phyloP scores from a whole-genome alignment of 306 rosid species.

The Senna tora region DNA sequence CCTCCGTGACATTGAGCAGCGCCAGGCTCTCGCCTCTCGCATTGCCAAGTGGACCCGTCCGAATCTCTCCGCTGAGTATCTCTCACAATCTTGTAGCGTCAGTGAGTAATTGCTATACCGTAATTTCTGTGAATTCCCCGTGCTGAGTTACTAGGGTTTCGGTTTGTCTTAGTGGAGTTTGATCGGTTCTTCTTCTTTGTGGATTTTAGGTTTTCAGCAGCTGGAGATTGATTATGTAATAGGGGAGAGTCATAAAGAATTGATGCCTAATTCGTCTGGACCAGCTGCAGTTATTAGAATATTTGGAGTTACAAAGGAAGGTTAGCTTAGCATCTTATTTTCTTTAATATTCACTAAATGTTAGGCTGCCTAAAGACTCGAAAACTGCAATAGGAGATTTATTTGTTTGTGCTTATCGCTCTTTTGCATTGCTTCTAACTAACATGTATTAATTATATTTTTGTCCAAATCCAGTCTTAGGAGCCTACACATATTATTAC shows the following conservation, averaged over 20 bases:
- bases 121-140: background rate
- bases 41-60: conserved; percentile 85
- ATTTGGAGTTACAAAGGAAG: conserved; percentile 92
- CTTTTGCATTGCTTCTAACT: background rate
- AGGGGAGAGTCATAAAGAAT: conserved; percentile 66
- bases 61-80: conserved; percentile 57
- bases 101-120: conserved; percentile 48
- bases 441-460: background rate
- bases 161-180: conserved; percentile 24
- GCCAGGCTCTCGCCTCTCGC: conserved; percentile 72
- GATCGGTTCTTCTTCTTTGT: background rate
- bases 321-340: conserved; percentile 43
- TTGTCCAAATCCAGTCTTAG: conserved; percentile 17
- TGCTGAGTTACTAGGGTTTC: conserved; percentile 46
- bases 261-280: conserved; percentile 74
- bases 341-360: background rate
- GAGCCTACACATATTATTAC: background rate
- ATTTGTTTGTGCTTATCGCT: background rate
- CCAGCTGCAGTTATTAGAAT: conserved; percentile 89
- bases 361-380: conserved; percentile 2
- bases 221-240: conserved; percentile 90
- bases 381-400: background rate
- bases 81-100: conserved; percentile 58
- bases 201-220: conserved; percentile 77
- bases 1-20: conserved; percentile 83